Evolutionary conservation across 768 basidiomycete genomes (phyloP), one percentile per base, ranked within the genome.

Genomic region (Agaricus blazei): DNA sequence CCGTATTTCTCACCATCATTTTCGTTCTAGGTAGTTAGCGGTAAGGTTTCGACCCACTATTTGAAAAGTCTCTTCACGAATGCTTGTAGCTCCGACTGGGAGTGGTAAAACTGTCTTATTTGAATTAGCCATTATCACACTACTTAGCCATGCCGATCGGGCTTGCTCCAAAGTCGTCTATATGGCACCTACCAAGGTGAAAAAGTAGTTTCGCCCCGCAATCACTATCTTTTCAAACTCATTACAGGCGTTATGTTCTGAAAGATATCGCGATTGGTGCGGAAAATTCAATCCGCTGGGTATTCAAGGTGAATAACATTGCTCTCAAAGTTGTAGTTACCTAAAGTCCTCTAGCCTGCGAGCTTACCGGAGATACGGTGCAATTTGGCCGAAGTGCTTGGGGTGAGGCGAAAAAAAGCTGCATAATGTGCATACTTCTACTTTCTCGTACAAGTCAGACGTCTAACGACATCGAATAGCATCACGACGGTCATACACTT

Each of bases 51-150:
- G 5, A 34, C 9, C 41, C 4, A 23, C 15, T 29, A 26, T 38
- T 41, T 23, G 15, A 29, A 26, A 2, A 9, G 28, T 12, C 19
- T 15, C 46, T 23, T 29, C 63, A 6, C 61, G 44, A 59, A 41
- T 58, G 8, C 28, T 37, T 58, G 14, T 64, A 93, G 95, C 96
- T 2, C 97, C 97, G 0, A 98, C 97, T 12, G 93, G 95, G 28
- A 91, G 92, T 49, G 97, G 97, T 28, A 98, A 98, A 70, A 99
- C 97, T 0, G 92, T 89, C 8, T 71, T 98, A 28, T 99, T 98
- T 62, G 97, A 99, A 65, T 73, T 99, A 12, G 83, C 90, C 2
- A 89, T 98, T 52, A 82, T 98, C 49, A 82, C 83, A 29, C 72
- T 72, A 49, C 28, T 65, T 60, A 9, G 68, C 66, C 27, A 66